phyloP scores from a whole-genome alignment of 164 flowering plant genomes.

The Kalanchoe fedtschenkoi region DNA sequence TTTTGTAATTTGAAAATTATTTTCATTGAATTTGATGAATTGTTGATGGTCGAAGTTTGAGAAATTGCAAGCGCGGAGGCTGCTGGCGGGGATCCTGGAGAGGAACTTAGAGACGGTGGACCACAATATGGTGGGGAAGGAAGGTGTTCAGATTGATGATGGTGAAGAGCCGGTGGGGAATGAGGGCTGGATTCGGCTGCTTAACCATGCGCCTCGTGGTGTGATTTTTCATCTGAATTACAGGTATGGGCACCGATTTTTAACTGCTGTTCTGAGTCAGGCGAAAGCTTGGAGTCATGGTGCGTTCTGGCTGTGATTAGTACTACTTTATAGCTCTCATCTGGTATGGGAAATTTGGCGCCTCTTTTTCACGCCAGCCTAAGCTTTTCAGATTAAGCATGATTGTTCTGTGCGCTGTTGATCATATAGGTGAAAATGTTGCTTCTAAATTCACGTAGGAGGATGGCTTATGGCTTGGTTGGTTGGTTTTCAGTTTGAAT shows the following conservation, averaged over 20 bases:
- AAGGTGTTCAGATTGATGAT: no score
- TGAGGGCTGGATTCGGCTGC: constrained; percentile 55
- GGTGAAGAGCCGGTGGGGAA: constrained; percentile 11
- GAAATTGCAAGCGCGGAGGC: constrained; percentile 67
- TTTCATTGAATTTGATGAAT: no score
- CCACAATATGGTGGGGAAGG: constrained; percentile 11
- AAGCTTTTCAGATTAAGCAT: no score
- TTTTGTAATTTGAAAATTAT: neutral
- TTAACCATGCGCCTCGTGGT: constrained; percentile 57
- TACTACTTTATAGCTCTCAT: no score
- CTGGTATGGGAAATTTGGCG: no score
- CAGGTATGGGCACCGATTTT: constrained; percentile 21
- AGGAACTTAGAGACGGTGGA: constrained; percentile 44
- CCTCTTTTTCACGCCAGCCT: no score
- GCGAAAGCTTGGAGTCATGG: neutral
- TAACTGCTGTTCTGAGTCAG: neutral
- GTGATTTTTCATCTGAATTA: constrained; percentile 56
- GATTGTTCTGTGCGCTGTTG: no score
- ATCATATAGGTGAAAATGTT: no score
- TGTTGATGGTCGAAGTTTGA: neutral
- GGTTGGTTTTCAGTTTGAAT: no score
- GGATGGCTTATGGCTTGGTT: no score
- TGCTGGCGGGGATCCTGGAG: constrained; percentile 55
- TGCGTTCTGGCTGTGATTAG: neutral
- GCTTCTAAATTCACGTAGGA: no score